Percentiles rank a stretch among this genome's conserved stretches.
phyloP scores from a whole-genome alignment of 2,329 filamentous ascomycete genomes.

The Camillea tinctor region DNA sequence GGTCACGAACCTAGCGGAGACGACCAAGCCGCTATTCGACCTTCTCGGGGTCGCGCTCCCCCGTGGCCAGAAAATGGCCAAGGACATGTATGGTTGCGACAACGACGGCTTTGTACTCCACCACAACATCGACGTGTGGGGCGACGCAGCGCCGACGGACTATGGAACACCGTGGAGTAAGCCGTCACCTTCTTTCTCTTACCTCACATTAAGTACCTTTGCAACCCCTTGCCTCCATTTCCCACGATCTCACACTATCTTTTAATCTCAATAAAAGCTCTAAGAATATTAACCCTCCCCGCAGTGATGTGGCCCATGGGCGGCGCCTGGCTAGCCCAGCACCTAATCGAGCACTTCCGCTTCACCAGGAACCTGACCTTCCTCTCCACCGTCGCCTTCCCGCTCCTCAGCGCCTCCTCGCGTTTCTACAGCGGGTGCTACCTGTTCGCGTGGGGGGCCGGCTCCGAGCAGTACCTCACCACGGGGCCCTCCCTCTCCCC shows the following conservation, averaged over 20 bases:
- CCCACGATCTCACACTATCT: no score
- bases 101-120: constrained; percentile 35
- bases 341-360: constrained; percentile 39
- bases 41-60: constrained; percentile 20
- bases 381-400: constrained; percentile 21
- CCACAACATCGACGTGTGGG: constrained; percentile 42
- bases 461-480: constrained; percentile 1
- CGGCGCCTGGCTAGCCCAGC: constrained; percentile 39
- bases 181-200: no score
- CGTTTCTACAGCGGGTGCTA: constrained; percentile 41
- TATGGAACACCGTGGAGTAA: constrained; percentile 23
- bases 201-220: no score
- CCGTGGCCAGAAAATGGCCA: constrained; percentile 34
- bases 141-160: constrained; percentile 37
- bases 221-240: neutral
- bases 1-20: constrained; percentile 35
- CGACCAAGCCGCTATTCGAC: constrained; percentile 40
- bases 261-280: no score
- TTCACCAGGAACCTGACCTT: constrained; percentile 34
- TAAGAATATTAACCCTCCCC: no score
- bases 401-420: constrained; percentile 31
- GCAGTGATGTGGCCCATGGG: constrained; percentile 39
- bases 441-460: constrained; percentile 32
- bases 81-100: constrained; percentile 37
- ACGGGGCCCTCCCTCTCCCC: constrained; percentile 20